Percentiles rank a stretch among this genome's conserved stretches.
phyloP scores from a whole-genome alignment of 2,329 filamentous ascomycete species.

The Alternaria brassicicola region DNA sequence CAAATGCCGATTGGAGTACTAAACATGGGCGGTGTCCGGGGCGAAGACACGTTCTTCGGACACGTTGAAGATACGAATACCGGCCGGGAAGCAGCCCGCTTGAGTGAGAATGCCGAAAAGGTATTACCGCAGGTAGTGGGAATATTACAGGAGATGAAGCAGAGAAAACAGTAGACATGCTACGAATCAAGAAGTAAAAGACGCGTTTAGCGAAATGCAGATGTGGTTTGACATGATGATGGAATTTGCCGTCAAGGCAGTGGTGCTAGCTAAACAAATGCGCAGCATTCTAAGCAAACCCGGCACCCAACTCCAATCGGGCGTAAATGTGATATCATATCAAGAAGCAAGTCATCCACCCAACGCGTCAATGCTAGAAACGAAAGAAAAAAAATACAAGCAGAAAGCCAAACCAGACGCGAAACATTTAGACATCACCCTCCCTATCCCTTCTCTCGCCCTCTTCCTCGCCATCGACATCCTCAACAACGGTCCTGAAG shows the following conservation, averaged over 20 bases:
- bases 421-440: neutral
- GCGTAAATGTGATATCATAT: neutral
- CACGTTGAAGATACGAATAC: conserved; percentile 56
- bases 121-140: conserved; percentile 42
- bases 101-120: conserved; percentile 50
- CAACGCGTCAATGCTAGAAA: neutral
- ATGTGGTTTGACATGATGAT: neutral
- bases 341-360: neutral
- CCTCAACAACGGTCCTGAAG: conserved; percentile 15
- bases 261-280: conserved; percentile 6
- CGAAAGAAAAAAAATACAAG: neutral
- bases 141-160: conserved; percentile 28
- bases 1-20: conserved; percentile 86
- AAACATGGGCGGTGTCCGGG: conserved; percentile 83
- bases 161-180: neutral
- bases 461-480: neutral
- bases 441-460: neutral
- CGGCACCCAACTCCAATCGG: neutral
- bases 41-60: conserved; percentile 74
- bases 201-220: neutral
- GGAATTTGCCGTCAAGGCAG: conserved; percentile 1
- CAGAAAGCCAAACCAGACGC: neutral
- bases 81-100: conserved; percentile 49
- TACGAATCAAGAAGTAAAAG: neutral
- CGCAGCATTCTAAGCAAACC: neutral